phyloP scores from a whole-genome alignment of 139 green algal species.

The Coccomyxa sp. region DNA sequence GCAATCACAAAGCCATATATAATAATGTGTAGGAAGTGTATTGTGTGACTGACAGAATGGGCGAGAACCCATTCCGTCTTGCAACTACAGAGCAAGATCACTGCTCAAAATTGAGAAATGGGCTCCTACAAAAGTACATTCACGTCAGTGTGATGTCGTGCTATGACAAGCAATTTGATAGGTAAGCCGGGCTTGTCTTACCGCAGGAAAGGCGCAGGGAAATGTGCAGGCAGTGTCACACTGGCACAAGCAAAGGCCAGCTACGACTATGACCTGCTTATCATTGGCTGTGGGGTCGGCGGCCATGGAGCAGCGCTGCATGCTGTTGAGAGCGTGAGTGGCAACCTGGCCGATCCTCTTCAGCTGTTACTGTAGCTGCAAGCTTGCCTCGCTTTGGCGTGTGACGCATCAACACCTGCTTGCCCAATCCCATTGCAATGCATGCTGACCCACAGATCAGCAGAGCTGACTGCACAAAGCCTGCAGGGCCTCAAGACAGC shows the following conservation, averaged over 20 bases:
- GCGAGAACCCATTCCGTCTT: too few species aligned
- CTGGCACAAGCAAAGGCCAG: constrained; percentile 2
- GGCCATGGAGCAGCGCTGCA: constrained; percentile 97
- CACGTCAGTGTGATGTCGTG: not conserved
- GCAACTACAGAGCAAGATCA: not conserved
- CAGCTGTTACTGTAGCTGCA: not conserved
- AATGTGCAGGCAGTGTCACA: too few species aligned
- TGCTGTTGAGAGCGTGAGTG: constrained; percentile 85
- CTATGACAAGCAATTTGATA: not conserved
- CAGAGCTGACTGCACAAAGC: not conserved
- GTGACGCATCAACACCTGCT: not conserved
- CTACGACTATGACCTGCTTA: constrained; percentile 98
- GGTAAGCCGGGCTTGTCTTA: not conserved
- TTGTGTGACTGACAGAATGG: too few species aligned
- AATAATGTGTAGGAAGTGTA: not conserved
- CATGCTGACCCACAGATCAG: not conserved
- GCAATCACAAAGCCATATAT: too few species aligned
- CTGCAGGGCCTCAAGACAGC: constrained; percentile 91
- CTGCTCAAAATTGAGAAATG: not conserved
- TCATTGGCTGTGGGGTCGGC: constrained; percentile 97
- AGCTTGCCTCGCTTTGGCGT: too few species aligned
- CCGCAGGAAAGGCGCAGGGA: too few species aligned
- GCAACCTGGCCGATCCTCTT: too few species aligned
- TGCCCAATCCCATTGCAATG: not conserved
- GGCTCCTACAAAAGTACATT: not conserved